Percentiles rank a stretch among this genome's conserved stretches.
Conservation (phyloP, 108 stramenopile species). For the Skeletonema grethae region DNA sequence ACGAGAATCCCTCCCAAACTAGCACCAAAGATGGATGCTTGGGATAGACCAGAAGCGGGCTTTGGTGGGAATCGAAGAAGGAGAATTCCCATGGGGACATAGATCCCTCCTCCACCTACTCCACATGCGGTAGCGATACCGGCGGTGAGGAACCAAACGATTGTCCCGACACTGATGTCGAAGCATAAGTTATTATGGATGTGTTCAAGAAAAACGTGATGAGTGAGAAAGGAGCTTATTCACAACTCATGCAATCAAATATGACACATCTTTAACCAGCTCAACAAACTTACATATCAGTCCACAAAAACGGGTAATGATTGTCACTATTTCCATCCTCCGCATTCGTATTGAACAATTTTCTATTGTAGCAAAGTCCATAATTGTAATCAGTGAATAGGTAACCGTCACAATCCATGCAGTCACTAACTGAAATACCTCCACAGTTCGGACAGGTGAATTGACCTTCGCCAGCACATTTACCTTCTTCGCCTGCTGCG, state of each 20-base stretch:
- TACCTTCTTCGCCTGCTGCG: background rate
- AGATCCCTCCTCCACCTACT: conserved; percentile 78
- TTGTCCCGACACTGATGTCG: conserved; percentile 39
- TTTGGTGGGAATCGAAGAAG: conserved; percentile 68
- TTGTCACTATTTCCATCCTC: conserved; percentile 48
- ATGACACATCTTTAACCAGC: background rate
- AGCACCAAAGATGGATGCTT: conserved; percentile 74
- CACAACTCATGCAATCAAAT: background rate
- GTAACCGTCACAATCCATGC: conserved; percentile 42
- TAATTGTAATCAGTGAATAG: conserved; percentile 39
- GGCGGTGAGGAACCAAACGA: conserved; percentile 70
- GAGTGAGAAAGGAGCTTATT: background rate
- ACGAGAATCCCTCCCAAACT: conserved; percentile 61
- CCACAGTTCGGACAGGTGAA: conserved; percentile 49
- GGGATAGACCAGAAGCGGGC: conserved; percentile 57
- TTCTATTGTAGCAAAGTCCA: conserved; percentile 57
- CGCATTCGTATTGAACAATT: conserved; percentile 44
- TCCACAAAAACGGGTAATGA: conserved; percentile 57
- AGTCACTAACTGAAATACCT: conserved; percentile 31
- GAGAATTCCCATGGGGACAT: conserved; percentile 72
- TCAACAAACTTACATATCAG: conserved; percentile 49
- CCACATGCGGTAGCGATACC: conserved; percentile 67
- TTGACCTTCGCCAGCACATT: conserved; percentile 14
- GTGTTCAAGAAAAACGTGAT: background rate
- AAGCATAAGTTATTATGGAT: no score